These are phyloP conservation scores for Hygrophorus pudorinus DNA, from an alignment of 768 basidiomycete species.

Conservation along the genomic window DNA sequence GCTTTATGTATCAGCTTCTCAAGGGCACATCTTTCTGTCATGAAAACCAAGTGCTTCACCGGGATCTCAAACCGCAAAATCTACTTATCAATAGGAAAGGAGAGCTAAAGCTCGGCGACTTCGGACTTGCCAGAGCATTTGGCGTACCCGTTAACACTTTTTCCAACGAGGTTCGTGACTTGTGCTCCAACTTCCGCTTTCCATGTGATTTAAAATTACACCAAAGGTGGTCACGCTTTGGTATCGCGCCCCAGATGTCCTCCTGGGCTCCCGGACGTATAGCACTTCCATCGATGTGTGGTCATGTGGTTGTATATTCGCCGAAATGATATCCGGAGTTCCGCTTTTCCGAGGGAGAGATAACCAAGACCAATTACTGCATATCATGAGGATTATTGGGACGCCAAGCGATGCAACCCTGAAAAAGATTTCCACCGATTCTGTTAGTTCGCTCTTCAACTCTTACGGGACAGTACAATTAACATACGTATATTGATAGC, in stretches of 20 bases:
- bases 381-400: conserved; percentile 95
- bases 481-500: conserved; percentile 31
- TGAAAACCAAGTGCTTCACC: conserved; percentile 94
- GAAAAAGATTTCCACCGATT: conserved; percentile 82
- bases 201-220: conserved; percentile 5
- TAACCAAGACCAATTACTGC: conserved; percentile 94
- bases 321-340: conserved; percentile 97
- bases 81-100: conserved; percentile 95
- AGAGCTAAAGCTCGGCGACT: conserved; percentile 95
- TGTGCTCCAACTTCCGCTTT: neutral
- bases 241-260: conserved; percentile 97
- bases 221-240: conserved; percentile 92
- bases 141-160: conserved; percentile 99
- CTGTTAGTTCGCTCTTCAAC: conserved; percentile 41
- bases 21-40: conserved; percentile 98
- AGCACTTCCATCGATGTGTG: conserved; percentile 98
- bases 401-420: conserved; percentile 86
- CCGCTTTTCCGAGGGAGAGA: conserved; percentile 95
- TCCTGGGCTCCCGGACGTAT: conserved; percentile 94
- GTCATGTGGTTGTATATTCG: conserved; percentile 99
- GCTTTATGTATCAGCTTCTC: conserved; percentile 96
- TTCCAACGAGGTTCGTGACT: conserved; percentile 71
- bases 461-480: conserved; percentile 1
- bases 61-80: conserved; percentile 98
- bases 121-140: conserved; percentile 94